Conservation (phyloP, 805 yeast genomes). For the Ogataea trehaloabstinens region DNA sequence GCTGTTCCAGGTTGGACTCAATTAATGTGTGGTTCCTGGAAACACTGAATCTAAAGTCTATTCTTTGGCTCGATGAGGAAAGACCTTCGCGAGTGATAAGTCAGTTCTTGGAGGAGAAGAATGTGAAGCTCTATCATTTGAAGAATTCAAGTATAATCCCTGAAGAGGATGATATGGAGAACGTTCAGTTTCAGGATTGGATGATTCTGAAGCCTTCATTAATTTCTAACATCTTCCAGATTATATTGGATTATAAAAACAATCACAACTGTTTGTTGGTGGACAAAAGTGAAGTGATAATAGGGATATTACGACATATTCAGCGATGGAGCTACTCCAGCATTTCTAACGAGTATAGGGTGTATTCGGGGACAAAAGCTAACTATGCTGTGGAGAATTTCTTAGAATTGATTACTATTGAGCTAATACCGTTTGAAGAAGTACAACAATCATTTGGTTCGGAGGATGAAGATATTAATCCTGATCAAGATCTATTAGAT, state of each 20-base stretch:
- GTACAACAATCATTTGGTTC: neutral
- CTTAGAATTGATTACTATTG: conserved; percentile 67
- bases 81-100: conserved; percentile 72
- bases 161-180: conserved; percentile 25
- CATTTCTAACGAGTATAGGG: conserved; percentile 78
- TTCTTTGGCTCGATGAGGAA: conserved; percentile 80
- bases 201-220: conserved; percentile 70
- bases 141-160: conserved; percentile 27
- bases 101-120: conserved; percentile 58
- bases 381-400: conserved; percentile 82
- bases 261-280: conserved; percentile 71
- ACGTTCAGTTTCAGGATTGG: conserved; percentile 47
- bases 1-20: conserved; percentile 77
- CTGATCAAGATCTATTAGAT: conserved; percentile 9
- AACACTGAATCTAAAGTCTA: conserved; percentile 64
- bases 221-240: conserved; percentile 62
- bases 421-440: conserved; percentile 41
- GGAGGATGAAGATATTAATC: conserved; percentile 3
- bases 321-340: conserved; percentile 90
- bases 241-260: conserved; percentile 54
- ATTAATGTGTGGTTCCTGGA: conserved; percentile 75
- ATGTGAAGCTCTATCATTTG: conserved; percentile 49
- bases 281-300: conserved; percentile 75
- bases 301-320: conserved; percentile 77
- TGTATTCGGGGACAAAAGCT: conserved; percentile 64